Evolutionary conservation across 495 filamentous ascomycete genomes (phyloP), one percentile per base, ranked within the genome.

Genomic region (Aspergillus nidulans): DNA sequence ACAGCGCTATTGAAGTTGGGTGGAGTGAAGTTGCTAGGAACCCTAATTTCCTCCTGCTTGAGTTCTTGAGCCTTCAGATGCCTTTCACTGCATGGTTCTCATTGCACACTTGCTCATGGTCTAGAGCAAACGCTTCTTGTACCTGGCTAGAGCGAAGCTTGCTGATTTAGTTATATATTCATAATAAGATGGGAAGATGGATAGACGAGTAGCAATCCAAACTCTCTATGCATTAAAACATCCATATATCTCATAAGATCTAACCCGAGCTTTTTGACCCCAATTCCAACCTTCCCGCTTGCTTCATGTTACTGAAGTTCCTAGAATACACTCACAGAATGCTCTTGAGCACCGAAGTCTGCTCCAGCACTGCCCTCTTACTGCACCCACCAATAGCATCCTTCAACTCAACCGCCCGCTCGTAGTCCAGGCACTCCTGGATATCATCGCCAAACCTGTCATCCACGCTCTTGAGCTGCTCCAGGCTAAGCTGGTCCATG

Each of bases 371-470:
- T 16, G 83, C 79, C 21, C 77, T 76, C 71, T 81, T 84, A 66
- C 86, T 91, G 19, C 89, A 94, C 13, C 92, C 92, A 9, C 92
- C 92, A 56, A 83, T 85, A 4, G 90, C 87, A 53, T 82, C 79
- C 64, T 88, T 81, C 75, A 88, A 79, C 78, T 97, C 92, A 3
- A 96, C 92, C 53, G 85, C 89, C 55, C 79, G 80, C 78, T 96
- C 87, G 62, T 95, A 96, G 68, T 96, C 84, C 69, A 96, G 88
- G 36, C 81, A 82, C 56, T 81, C 71, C 46, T 78, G 67, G 30
- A 97, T 82, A 64, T 96, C 91, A 51, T 83, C 74, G 30, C 82
- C 87, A 57, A 96, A 92, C 39, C 90, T 81, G 4, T 71, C 59
- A 57, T 95, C 89, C 10, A 97, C 74, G n/a, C 70, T 70, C 77